Evolutionary conservation across 1,284 basidiomycete species (phyloP).

Genomic region (Ganoderma leucocontextum): DNA sequence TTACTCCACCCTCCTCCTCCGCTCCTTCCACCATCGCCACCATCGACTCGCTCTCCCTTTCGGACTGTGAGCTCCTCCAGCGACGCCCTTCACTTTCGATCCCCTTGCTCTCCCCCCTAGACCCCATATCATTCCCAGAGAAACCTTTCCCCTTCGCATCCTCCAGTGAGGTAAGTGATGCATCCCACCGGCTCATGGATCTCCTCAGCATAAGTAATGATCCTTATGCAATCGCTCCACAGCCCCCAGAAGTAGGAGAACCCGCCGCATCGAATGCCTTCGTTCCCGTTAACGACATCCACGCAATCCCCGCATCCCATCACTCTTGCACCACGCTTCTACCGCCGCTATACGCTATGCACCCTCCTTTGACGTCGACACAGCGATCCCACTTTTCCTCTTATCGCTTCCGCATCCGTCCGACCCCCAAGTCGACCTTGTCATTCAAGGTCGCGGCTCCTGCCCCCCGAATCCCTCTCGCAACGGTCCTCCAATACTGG

Average conservation of each 20-base stretch:
- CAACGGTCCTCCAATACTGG: slow-evolving; percentile 26
- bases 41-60: slow-evolving; percentile 18
- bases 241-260: slow-evolving; percentile 9
- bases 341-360: slow-evolving; percentile 25
- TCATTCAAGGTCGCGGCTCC: slow-evolving; percentile 29
- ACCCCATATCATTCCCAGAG: background rate
- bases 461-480: slow-evolving; percentile 27
- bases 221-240: slow-evolving; percentile 16
- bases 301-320: slow-evolving; percentile 19
- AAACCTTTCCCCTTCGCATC: background rate
- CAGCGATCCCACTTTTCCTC: slow-evolving; percentile 21
- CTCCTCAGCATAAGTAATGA: slow-evolving; percentile 23
- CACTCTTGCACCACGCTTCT: slow-evolving; percentile 17
- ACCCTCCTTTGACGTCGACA: slow-evolving; percentile 25
- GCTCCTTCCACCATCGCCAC: slow-evolving; percentile 12
- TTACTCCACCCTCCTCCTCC: slow-evolving; percentile 19
- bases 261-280: slow-evolving; percentile 13
- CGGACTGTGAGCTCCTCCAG: slow-evolving; percentile 26
- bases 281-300: slow-evolving; percentile 7
- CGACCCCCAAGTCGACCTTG: slow-evolving; percentile 24
- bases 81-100: slow-evolving; percentile 10
- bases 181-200: slow-evolving; percentile 25
- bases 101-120: slow-evolving; percentile 10
- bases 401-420: slow-evolving; percentile 16
- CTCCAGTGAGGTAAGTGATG: slow-evolving; percentile 25